Base-by-base conservation (phyloP, 2,329 filamentous ascomycete species). In the Pestalotiopsis sp. region DNA sequence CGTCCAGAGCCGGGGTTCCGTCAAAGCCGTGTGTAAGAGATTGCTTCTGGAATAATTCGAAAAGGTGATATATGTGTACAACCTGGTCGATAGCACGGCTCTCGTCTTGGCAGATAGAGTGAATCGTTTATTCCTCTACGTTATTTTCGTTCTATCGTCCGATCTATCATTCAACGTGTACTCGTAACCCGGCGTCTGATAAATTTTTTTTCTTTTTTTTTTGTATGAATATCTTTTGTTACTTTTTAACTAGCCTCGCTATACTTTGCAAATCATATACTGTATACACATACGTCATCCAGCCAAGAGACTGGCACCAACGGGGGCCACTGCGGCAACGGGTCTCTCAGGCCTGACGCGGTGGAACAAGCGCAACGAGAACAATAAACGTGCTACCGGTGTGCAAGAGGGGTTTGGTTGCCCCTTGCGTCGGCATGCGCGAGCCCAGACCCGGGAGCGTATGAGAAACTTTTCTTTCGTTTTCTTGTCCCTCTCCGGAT, bases 21-120 rank as follows among this genome's bases (percentile, higher is more conserved):
- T 24, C 55, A 22, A 7, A 58, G 22, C 55, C 26, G 11, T 39
- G 58, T 35, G n/a, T 17, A 20, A 52, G 44, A 52, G 44, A 61
- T 61, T 61, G 58, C 58, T 61, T 61, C 58, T 61, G 58, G 58
- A 61, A 61, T 30, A 61, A 61, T 61, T 61, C 58, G 26, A 58
- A 61, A 17, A 20, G 44, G 30, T 58, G 17, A 61, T 61, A 39
- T 35, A 14, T 39, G 24, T 11, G n/a, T 7, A 39, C 44, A 61
- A 61, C 58, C 58, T n/a, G 14, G 58, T 20, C 58, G 7, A 38
- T 61, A 61, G 14, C 58, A 61, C 30, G 17, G 30, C 26, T n/a
- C 14, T 14, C 11, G 13, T 61, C 38, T n/a, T 20, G 11, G 10
- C 35, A 35, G 14, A 39, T n/a, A 40, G 14, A 7, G 13, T 14